Base-by-base conservation (phyloP, 192 early-diverging fungal genomes). In the Coemansia sp. region DNA sequence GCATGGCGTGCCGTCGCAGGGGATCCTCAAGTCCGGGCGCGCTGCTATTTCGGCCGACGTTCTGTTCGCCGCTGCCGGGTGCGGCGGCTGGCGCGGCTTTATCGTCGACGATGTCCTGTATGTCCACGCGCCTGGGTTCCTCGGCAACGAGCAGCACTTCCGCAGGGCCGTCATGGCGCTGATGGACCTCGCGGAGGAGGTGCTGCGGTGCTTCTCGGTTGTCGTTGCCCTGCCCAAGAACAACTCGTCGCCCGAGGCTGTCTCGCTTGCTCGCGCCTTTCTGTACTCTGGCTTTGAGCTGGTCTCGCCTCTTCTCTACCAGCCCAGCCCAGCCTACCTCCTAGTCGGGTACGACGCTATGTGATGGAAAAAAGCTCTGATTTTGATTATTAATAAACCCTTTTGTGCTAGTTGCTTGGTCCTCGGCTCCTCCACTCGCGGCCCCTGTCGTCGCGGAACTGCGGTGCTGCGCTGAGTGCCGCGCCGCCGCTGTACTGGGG, bases 271-370 rank as follows among this genome's bases (percentile, higher is more conserved):
- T 17, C 87, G 87, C 59, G 88, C 87, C 10, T 90, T 88, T 58
- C 69, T 90, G 86, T 88, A 90, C 75, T 76, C 87, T 50, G 88
- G 88, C 14, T 90, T 90, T 68, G 82, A 86, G 62, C 68, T 88
- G 62, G 82, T 90, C 25, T 70, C 84, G 39, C 88, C 87, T 11
- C 63, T 80, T 60, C 67, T 85, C 32, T 88, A 88, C 74, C 80
- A 84, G 44, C 88, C 87, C 58, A 84, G 72, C 64, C 68, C 85
- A 19, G 67, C 68, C 4, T 89, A 79, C 58, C 70, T 87, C 11
- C 64, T 89, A 6, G 75, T 89, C 17, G 88, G 88, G 10, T 87
- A 88, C 65, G 87, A 89, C 45, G 72, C 75, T 66, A 72, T 89
- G 82, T 85, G 51, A 63, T 63, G 38, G 12, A 55, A 17, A 41